Conservation (phyloP, 345 rosid species). For the Excoecaria agallocha region DNA sequence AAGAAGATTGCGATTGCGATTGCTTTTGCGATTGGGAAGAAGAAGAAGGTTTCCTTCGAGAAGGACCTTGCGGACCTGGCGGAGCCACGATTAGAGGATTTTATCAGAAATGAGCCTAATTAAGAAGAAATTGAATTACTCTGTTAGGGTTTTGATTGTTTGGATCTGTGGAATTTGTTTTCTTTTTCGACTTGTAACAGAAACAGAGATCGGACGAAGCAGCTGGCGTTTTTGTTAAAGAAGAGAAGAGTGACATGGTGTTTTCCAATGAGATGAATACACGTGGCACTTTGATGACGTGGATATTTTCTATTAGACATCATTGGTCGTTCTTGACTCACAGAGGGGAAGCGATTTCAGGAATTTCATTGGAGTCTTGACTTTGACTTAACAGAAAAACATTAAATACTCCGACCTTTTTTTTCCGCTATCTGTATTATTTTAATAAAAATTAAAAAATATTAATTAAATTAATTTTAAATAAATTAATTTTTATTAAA, state of each 20-base stretch:
- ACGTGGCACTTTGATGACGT: neutral
- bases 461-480: too few species aligned
- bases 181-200: neutral
- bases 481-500: too few species aligned
- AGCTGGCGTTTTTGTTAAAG: neutral
- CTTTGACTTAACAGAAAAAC: too few species aligned
- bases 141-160: neutral
- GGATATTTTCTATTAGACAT: neutral
- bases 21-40: neutral
- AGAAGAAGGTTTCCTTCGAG: constrained; percentile 8
- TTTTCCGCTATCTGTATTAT: too few species aligned
- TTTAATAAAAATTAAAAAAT: too few species aligned
- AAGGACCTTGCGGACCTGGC: constrained; percentile 6
- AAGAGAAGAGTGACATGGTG: neutral
- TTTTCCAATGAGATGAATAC: neutral
- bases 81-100: constrained; percentile 12
- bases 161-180: neutral
- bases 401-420: too few species aligned
- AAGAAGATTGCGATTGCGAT: neutral
- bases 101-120: neutral
- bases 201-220: neutral
- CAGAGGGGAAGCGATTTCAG: neutral
- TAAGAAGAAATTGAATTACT: neutral
- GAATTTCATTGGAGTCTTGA: too few species aligned
- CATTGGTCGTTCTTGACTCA: neutral